Evolutionary conservation across 805 yeast genomes (phyloP).

Genomic region (Huiozyma sinensis): DNA sequence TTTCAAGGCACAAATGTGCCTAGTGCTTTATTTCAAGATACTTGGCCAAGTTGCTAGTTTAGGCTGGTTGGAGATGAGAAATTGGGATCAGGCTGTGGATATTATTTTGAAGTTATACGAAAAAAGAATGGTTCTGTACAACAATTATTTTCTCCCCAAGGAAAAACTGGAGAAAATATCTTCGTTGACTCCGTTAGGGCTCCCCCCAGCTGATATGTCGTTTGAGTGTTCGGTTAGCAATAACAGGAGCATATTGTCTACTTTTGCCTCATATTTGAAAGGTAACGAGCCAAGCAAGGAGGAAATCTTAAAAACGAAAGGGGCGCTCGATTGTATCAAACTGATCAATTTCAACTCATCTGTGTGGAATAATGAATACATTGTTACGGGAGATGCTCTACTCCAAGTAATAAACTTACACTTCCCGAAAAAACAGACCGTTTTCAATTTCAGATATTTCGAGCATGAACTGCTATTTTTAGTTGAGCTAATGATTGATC

Average conservation of each 20-base stretch:
- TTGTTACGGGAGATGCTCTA: conserved; percentile 18
- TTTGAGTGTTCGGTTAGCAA: conserved; percentile 29
- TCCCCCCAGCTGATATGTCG: conserved; percentile 1
- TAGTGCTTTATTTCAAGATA: conserved; percentile 75
- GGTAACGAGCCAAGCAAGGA: conserved; percentile 94
- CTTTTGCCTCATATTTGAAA: conserved; percentile 84
- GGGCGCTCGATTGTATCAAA: conserved; percentile 72
- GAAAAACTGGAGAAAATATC: too few species aligned
- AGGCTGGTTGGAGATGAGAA: conserved; percentile 27
- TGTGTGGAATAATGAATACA: conserved; percentile 37
- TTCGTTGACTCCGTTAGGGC: background rate
- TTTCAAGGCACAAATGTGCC: conserved; percentile 82
- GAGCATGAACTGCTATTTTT: conserved; percentile 40
- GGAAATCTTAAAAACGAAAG: conserved; percentile 75
- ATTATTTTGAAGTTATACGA: conserved; percentile 53
- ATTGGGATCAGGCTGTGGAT: conserved; percentile 54
- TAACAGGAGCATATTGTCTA: conserved; percentile 73
- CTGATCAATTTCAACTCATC: conserved; percentile 52
- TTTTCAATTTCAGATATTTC: conserved; percentile 29
- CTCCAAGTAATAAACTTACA: conserved; percentile 28
- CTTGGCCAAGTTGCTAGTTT: conserved; percentile 44
- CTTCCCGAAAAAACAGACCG: conserved; percentile 26
- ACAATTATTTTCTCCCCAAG: too few species aligned
- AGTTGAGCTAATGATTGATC: conserved; percentile 33
- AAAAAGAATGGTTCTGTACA: conserved; percentile 2